phyloP scores from a whole-genome alignment of 2,329 filamentous ascomycete genomes.

The Colletotrichum lupini region DNA sequence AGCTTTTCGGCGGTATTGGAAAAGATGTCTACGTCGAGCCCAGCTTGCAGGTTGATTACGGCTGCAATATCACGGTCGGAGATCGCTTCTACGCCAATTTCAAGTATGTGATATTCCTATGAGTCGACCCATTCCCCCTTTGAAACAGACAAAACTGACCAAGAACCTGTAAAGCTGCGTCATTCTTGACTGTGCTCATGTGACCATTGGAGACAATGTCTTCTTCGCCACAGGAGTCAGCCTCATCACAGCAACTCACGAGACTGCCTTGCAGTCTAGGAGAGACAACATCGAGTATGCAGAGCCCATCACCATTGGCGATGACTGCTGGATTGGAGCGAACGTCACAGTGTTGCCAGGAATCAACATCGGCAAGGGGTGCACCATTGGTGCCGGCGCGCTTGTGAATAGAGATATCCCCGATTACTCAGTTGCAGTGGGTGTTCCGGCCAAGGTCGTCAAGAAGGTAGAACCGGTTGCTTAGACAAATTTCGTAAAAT shows the following conservation, averaged over 20 bases:
- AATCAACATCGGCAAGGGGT: slow-evolving; percentile 52
- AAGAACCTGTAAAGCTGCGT: background rate
- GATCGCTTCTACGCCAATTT: slow-evolving; percentile 73
- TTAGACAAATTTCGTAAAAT: background rate
- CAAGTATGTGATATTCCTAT: slow-evolving; percentile 46
- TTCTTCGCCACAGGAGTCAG: slow-evolving; percentile 63
- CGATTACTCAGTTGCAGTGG: slow-evolving; percentile 49
- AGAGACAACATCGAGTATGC: slow-evolving; percentile 61
- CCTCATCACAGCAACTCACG: slow-evolving; percentile 66
- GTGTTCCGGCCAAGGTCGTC: slow-evolving; percentile 48
- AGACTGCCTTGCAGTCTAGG: slow-evolving; percentile 58
- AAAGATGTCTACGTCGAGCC: slow-evolving; percentile 68
- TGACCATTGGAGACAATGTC: slow-evolving; percentile 62
- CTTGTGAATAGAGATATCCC: slow-evolving; percentile 53
- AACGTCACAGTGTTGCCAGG: slow-evolving; percentile 55
- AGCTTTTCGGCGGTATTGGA: slow-evolving; percentile 62
- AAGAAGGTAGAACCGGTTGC: slow-evolving; percentile 32
- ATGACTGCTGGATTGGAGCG: slow-evolving; percentile 60
- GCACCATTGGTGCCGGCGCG: slow-evolving; percentile 51
- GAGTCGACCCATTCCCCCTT: background rate
- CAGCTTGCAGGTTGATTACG: slow-evolving; percentile 72
- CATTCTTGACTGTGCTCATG: slow-evolving; percentile 62
- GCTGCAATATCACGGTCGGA: slow-evolving; percentile 72
- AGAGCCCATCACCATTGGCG: slow-evolving; percentile 58
- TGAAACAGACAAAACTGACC: background rate